Conservation (phyloP, 202 grass and related monocot species). For the Carex arenaria region DNA sequence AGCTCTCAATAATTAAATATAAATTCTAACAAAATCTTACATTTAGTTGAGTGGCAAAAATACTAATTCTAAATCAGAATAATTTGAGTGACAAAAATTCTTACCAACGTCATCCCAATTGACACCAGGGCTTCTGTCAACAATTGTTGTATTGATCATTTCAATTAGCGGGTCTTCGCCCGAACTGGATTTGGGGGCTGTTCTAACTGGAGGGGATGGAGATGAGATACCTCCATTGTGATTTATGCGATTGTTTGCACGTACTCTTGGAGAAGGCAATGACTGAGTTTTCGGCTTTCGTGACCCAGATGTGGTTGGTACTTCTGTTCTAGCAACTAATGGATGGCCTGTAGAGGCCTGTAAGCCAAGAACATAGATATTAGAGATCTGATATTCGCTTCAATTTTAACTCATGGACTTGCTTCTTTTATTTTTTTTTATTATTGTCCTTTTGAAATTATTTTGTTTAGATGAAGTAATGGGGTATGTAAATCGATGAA, state of each 20-base stretch:
- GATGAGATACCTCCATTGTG: constrained; percentile 21
- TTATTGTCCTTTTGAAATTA: not conserved
- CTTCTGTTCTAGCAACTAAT: constrained; percentile 33
- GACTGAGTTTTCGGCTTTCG: constrained; percentile 37
- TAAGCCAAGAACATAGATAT: not conserved
- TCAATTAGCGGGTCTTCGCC: constrained; percentile 61
- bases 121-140: constrained; percentile 86
- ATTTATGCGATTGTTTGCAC: constrained; percentile 24
- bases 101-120: constrained; percentile 95
- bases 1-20: not conserved
- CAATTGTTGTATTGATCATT: constrained; percentile 92
- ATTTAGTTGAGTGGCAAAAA: too few relatives aligned
- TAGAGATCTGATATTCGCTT: not conserved
- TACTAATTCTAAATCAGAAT: not conserved
- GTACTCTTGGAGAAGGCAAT: constrained; percentile 19
- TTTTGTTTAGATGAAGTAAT: not conserved
- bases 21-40: not conserved
- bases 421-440: not conserved
- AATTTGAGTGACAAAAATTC: constrained; percentile 20
- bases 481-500: not conserved
- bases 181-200: not conserved
- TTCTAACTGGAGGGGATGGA: constrained; percentile 12
- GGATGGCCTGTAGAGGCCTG: not conserved
- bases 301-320: constrained; percentile 17
- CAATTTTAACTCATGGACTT: not conserved